These are phyloP conservation scores for Wickerhamiella brachini DNA, from an alignment of 805 yeast species.

Conservation along the genomic window DNA sequence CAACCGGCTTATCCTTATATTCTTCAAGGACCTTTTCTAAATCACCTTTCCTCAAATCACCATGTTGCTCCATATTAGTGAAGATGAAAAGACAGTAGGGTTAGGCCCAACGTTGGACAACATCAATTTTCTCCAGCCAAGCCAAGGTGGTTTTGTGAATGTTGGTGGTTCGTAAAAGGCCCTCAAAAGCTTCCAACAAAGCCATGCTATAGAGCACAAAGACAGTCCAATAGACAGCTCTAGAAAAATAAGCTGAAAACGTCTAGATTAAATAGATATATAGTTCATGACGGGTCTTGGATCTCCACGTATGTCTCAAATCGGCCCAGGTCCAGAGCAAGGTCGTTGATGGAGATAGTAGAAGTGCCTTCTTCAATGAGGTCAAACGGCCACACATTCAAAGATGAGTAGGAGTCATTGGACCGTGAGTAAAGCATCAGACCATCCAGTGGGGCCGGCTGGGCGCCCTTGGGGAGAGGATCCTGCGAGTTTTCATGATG, in stretches of 20 bases:
- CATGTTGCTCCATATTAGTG: slow-evolving; percentile 8
- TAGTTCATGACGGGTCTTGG: not conserved
- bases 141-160: too few relatives aligned
- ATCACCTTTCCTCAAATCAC: slow-evolving; percentile 12
- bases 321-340: slow-evolving; percentile 38
- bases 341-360: slow-evolving; percentile 34
- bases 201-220: too few relatives aligned
- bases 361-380: slow-evolving; percentile 45
- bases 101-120: too few relatives aligned
- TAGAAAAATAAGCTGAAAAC: too few relatives aligned
- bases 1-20: slow-evolving; percentile 45
- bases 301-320: slow-evolving; percentile 38
- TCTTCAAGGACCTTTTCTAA: slow-evolving; percentile 14
- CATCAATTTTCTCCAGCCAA: too few relatives aligned
- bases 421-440: slow-evolving; percentile 15
- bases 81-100: not conserved
- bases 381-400: slow-evolving; percentile 38
- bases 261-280: not conserved
- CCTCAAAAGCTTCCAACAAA: too few relatives aligned
- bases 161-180: too few relatives aligned
- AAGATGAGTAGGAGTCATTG: slow-evolving; percentile 22
- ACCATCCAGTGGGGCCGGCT: slow-evolving; percentile 8
- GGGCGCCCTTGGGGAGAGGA: not conserved
- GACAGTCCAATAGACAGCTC: too few relatives aligned
- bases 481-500: not conserved